Evolutionary conservation across 2,329 filamentous ascomycete genomes (phyloP), one percentile per base, ranked within the genome.

Genomic region (Blastomyces gilchristii): DNA sequence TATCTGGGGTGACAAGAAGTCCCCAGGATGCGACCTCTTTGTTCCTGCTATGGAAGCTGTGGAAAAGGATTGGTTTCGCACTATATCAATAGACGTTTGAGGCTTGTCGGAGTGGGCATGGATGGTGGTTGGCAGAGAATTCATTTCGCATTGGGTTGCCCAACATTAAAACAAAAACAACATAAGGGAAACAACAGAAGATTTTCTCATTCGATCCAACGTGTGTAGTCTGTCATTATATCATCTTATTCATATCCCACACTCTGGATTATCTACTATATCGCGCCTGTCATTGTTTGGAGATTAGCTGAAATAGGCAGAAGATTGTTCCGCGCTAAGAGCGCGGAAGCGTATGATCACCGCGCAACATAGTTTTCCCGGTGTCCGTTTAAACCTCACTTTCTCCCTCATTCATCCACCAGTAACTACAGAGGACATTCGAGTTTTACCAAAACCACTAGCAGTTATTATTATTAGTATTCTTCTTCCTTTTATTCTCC

Each of bases 41-140:
- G 77, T 77, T 12, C 83, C 83, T 61, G 78, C 76, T 60, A 80
- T 41, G 14, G 79, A 72, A 49, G 71, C 72, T 45, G 74, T 72
- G 54, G 76, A 68, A 66, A 77, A 76, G 60, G 75, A 74, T 16
- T 73, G 74, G 58, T 76, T 75, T 53, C 74, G 74, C 54, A 71
- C 75, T 52, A 76, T 65, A 66, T 78, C 76, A 56, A 78, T 67
- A 18, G 79, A 79, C 58, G 80, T 77, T 62, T 82, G 77, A 41
- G 84, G 73, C 63, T 81, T 83, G 16, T 43, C 41, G 16, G 41
- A 16, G 66, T 80, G 82, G 63, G 79, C 80, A 71, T 84, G 81
- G 57, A 72, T 65, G 25, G 68, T 68, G 52, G 64, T 69, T 37
- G 67, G 63, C 47, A 66, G 66, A 60, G 71, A 70, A 71, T 72